Conservation (phyloP, 129 eudicot genomes). For the Lonicera japonica region DNA sequence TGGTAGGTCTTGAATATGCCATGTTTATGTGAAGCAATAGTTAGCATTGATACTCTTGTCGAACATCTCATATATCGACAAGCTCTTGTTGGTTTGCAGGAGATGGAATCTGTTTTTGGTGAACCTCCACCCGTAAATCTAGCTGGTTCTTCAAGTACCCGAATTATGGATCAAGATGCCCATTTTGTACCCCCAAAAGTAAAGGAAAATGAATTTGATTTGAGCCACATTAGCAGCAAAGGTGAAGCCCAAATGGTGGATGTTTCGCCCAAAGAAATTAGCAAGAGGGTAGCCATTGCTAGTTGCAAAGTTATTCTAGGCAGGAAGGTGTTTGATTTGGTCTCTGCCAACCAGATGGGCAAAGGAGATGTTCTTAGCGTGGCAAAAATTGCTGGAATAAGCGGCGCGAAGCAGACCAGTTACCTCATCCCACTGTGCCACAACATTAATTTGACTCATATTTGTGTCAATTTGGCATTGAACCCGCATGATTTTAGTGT, state of each 20-base stretch:
- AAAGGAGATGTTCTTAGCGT: slow-evolving; percentile 86
- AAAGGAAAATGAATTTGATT: slow-evolving; percentile 12
- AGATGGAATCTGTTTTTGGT: slow-evolving; percentile 84
- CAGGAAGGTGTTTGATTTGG: slow-evolving; percentile 62
- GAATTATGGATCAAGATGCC: slow-evolving; percentile 31
- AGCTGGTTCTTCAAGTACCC: slow-evolving; percentile 42
- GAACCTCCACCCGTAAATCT: slow-evolving; percentile 64
- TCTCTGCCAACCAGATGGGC: slow-evolving; percentile 72
- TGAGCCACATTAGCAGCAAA: slow-evolving; percentile 56
- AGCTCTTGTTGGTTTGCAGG: slow-evolving; percentile 26
- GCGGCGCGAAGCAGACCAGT: slow-evolving; percentile 80
- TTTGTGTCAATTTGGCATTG: slow-evolving; percentile 52
- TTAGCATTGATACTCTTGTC: background rate
- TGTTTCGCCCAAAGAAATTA: slow-evolving; percentile 61
- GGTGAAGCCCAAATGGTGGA: slow-evolving; percentile 98
- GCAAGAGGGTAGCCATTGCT: slow-evolving; percentile 76
- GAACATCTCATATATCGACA: no score
- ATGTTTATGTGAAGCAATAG: no score
- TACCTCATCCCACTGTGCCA: slow-evolving; percentile 89
- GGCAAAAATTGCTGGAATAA: slow-evolving; percentile 79
- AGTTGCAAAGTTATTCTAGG: slow-evolving; percentile 80
- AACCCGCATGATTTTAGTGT: slow-evolving; percentile 52
- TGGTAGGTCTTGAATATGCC: no score
- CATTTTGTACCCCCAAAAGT: slow-evolving; percentile 13
- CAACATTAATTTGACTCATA: slow-evolving; percentile 55